Evolutionary conservation across 139 green algal genomes (phyloP), one percentile per base, ranked within the genome.

Genomic region (Eudorina sp.): DNA sequence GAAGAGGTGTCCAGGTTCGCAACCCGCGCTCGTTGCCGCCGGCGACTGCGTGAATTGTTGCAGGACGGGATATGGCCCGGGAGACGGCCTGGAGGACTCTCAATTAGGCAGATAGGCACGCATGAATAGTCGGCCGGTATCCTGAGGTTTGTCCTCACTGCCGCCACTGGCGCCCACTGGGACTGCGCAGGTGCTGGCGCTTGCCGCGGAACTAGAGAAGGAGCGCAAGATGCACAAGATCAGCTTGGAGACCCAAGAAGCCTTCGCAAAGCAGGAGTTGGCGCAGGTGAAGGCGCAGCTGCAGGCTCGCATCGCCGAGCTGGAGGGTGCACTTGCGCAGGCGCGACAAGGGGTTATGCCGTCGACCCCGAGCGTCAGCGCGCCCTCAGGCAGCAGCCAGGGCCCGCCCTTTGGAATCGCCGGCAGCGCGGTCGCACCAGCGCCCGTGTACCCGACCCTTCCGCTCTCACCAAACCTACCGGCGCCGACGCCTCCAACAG

Each of bases 161-260:
- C n/a, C n/a, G n/a, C n/a, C n/a, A n/a, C n/a, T n/a, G n/a, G n/a
- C n/a, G n/a, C n/a, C n/a, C n/a, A n/a, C n/a, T n/a, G n/a, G n/a
- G n/a, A n/a, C 8, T 66, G 27, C 3, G 27, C 41, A 86, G 80
- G 80, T 79, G 0, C 31, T 79, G 45, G 45, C 64, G 11, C 82
- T 88, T 64, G 21, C 64, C 8, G 46, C 66, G 6, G 82, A 88
- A 46, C 25, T 88, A 45, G 82, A 79, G 16, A 53, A 51, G 46
- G 27, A 69, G 45, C 64, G 66, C 21, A 38, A 41, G 82, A 51
- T 79, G 64, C 66, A 79, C 46, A n/a, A 53, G 41, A 88, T 66
- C 8, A 46, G 46, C 38, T 23, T 72, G 64, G 82, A 88, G 40
- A n/a, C 66, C 46, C 64, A 79, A 66, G 82, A 88, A 66, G 82